phyloP scores from a whole-genome alignment of 805 yeast genomes.

The Candida cerambycidarum region DNA sequence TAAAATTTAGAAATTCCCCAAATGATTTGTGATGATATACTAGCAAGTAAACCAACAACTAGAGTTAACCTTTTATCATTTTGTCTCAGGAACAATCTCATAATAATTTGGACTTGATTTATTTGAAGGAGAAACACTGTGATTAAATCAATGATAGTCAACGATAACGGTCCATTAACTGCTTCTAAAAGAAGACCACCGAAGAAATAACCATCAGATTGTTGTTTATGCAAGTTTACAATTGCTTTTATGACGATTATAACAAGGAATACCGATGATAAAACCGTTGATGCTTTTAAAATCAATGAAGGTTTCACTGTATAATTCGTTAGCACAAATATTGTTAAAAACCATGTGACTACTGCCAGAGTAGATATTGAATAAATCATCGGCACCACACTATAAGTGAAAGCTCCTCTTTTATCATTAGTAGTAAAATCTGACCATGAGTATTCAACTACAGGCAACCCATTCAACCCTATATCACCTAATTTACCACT shows the following conservation, averaged over 20 bases:
- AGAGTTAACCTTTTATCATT: constrained; percentile 66
- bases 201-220: constrained; percentile 39
- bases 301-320: constrained; percentile 59
- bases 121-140: constrained; percentile 58
- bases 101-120: constrained; percentile 69
- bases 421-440: constrained; percentile 31
- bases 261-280: constrained; percentile 57
- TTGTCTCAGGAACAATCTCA: constrained; percentile 65
- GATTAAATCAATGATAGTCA: constrained; percentile 58
- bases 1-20: constrained; percentile 69
- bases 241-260: constrained; percentile 51
- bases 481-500: constrained; percentile 29
- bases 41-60: constrained; percentile 53
- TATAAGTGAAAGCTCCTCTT: constrained; percentile 49
- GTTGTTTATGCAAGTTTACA: constrained; percentile 47
- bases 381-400: constrained; percentile 62
- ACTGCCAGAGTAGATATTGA: constrained; percentile 65
- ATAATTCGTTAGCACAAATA: constrained; percentile 64
- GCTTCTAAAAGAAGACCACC: constrained; percentile 46
- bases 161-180: constrained; percentile 43
- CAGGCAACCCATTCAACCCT: constrained; percentile 38
- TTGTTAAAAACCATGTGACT: constrained; percentile 59
- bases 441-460: constrained; percentile 50
- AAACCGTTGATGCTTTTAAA: constrained; percentile 47
- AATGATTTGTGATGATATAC: constrained; percentile 56